A percentile compares a stretch with the other conserved stretches of the same genome.
Conservation (phyloP, 805 yeast species). For the Cyberlindnera euphorbiiphila region DNA sequence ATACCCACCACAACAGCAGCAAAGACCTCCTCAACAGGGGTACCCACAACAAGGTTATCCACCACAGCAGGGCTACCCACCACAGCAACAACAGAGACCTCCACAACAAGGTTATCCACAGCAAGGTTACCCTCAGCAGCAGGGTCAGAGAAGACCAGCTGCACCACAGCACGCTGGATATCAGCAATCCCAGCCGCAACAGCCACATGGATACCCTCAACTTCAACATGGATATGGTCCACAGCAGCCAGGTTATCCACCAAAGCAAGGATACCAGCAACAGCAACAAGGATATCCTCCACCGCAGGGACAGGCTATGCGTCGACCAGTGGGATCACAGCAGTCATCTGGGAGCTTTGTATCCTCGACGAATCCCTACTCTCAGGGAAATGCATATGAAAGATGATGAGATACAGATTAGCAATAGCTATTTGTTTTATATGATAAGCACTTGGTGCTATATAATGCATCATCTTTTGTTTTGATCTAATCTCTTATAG, state of each 20-base stretch:
- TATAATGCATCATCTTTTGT: no score
- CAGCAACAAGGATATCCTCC: conserved; percentile 10
- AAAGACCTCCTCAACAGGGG: conserved; percentile 6
- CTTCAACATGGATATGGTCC: conserved; percentile 5
- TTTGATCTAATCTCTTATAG: no score
- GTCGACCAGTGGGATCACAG: conserved; percentile 7
- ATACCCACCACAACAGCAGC: conserved; percentile 12
- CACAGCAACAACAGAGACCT: conserved; percentile 6
- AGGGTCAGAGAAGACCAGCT: not conserved
- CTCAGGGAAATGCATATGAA: conserved; percentile 18
- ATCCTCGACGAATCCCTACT: conserved; percentile 7
- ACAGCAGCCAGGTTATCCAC: conserved; percentile 11
- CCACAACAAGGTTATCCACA: conserved; percentile 5
- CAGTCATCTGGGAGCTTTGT: conserved; percentile 10
- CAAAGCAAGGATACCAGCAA: conserved; percentile 5
- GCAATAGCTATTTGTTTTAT: no score
- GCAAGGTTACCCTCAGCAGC: conserved; percentile 6
- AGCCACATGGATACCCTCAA: conserved; percentile 2
- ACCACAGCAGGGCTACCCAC: conserved; percentile 8
- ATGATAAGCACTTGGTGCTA: no score
- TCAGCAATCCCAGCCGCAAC: conserved; percentile 8
- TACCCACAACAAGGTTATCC: not conserved
- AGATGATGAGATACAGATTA: no score
- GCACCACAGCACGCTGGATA: conserved; percentile 9
- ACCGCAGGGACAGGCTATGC: conserved; percentile 4